Conservation (phyloP, 169 alveolate genomes). For the Plasmodium vinckei region DNA sequence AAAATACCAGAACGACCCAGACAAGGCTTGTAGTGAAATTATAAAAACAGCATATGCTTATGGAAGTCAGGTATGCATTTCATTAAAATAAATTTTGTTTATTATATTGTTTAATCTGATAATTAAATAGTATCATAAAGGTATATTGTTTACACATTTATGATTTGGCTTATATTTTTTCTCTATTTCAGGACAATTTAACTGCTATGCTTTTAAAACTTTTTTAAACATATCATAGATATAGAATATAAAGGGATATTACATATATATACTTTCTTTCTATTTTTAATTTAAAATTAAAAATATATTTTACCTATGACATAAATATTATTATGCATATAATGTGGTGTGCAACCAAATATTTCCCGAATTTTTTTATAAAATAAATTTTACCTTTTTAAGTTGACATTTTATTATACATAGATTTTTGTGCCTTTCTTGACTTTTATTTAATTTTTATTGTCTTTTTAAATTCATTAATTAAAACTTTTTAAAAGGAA, state of each 20-base stretch:
- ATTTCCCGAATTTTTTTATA: too few relatives aligned
- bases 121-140: too few relatives aligned
- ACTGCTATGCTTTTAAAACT: slow-evolving; percentile 64
- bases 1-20: slow-evolving; percentile 59
- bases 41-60: slow-evolving; percentile 68
- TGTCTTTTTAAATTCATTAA: neutral
- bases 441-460: neutral
- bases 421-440: neutral
- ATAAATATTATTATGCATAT: too few relatives aligned
- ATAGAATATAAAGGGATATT: neutral
- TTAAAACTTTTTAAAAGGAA: neutral
- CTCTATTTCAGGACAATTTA: slow-evolving; percentile 36
- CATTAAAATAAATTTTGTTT: neutral
- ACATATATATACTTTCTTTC: neutral
- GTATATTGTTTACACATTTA: neutral
- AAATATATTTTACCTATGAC: neutral
- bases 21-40: slow-evolving; percentile 74
- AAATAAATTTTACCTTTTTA: neutral
- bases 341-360: too few relatives aligned
- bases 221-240: slow-evolving; percentile 1
- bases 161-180: neutral
- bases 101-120: neutral
- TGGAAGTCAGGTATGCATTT: slow-evolving; percentile 63
- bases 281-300: neutral
- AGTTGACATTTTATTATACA: neutral